phyloP scores from a whole-genome alignment of 2,329 filamentous ascomycete species.

The Alternaria infectoria region DNA sequence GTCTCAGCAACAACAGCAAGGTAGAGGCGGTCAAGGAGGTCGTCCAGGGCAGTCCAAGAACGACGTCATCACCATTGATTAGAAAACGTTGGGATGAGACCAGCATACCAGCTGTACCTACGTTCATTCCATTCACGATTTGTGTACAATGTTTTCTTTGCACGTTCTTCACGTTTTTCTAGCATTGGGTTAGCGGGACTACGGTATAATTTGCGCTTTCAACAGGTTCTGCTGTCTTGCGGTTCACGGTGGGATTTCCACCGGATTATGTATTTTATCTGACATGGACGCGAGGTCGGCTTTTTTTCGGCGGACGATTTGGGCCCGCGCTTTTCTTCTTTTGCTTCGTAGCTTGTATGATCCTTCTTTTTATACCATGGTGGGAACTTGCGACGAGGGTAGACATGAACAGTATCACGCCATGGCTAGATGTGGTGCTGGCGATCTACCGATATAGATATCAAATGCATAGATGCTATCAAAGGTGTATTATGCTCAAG shows the following conservation, averaged over 20 bases:
- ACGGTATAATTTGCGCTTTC: neutral
- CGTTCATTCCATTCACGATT: neutral
- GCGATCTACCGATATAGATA: neutral
- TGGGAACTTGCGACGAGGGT: neutral
- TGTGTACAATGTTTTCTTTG: neutral
- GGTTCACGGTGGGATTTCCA: neutral
- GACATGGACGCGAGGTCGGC: neutral
- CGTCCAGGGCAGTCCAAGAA: slow-evolving; percentile 13
- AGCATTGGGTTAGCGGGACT: neutral
- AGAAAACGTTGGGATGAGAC: neutral
- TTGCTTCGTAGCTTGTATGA: neutral
- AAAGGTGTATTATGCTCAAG: neutral
- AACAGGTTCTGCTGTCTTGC: neutral
- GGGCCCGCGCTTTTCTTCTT: neutral
- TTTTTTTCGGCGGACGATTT: neutral
- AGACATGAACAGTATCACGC: neutral
- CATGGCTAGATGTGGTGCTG: neutral
- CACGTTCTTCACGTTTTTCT: neutral
- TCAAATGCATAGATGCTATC: neutral
- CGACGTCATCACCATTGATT: slow-evolving; percentile 36
- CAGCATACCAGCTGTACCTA: neutral
- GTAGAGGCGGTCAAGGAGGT: slow-evolving; percentile 6
- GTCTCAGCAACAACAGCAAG: slow-evolving; percentile 15
- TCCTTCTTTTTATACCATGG: neutral
- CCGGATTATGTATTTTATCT: neutral